Evolutionary conservation across 2,329 filamentous ascomycete species (phyloP).

Genomic region (Exophiala sp.): DNA sequence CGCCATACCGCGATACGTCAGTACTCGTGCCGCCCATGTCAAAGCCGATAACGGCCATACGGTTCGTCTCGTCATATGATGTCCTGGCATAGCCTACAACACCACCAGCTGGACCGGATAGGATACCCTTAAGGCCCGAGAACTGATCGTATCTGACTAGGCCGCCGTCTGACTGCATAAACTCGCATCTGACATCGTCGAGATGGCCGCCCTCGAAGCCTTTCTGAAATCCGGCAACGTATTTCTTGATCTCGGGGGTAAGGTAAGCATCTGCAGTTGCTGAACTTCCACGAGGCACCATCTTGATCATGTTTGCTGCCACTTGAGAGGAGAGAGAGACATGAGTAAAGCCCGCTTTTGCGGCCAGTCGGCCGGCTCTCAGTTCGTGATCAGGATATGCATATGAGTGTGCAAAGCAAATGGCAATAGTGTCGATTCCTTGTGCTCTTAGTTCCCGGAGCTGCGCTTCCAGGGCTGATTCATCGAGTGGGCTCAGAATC

Average conservation of each 20-base stretch:
- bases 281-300: slow-evolving; percentile 69
- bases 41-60: slow-evolving; percentile 75
- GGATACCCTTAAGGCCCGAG: slow-evolving; percentile 74
- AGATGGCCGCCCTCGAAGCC: slow-evolving; percentile 58
- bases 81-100: slow-evolving; percentile 62
- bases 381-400: slow-evolving; percentile 82
- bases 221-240: slow-evolving; percentile 44
- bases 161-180: slow-evolving; percentile 84
- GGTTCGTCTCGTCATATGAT: slow-evolving; percentile 69
- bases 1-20: slow-evolving; percentile 74
- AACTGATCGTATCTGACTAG: slow-evolving; percentile 48
- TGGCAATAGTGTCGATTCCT: slow-evolving; percentile 6
- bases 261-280: slow-evolving; percentile 74
- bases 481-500: slow-evolving; percentile 54
- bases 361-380: slow-evolving; percentile 66
- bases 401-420: slow-evolving; percentile 65
- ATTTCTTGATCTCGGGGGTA: slow-evolving; percentile 71
- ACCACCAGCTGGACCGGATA: slow-evolving; percentile 86
- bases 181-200: slow-evolving; percentile 74
- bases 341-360: slow-evolving; percentile 65
- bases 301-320: slow-evolving; percentile 85
- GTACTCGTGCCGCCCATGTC: slow-evolving; percentile 86
- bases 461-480: slow-evolving; percentile 47
- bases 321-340: slow-evolving; percentile 71
- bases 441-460: slow-evolving; percentile 48